Conservation (phyloP, 2,329 filamentous ascomycete genomes). For the Fusarium sp. region DNA sequence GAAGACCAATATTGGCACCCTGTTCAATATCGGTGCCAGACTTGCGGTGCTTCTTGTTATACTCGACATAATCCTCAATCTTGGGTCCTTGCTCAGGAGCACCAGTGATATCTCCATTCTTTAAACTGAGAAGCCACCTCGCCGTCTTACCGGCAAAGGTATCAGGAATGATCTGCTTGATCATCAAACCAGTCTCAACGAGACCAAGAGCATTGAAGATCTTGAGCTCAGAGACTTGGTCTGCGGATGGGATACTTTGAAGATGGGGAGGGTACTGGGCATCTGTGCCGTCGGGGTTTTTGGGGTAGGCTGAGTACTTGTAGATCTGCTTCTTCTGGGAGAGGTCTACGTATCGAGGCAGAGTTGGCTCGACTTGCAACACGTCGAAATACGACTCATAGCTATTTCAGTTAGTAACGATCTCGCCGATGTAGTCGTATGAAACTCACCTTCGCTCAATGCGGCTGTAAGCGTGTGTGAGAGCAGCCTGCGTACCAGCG, state of each 20-base stretch:
- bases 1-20: slow-evolving; percentile 50
- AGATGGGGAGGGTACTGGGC: slow-evolving; percentile 50
- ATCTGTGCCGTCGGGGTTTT: slow-evolving; percentile 42
- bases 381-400: slow-evolving; percentile 52
- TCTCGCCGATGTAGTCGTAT: neutral
- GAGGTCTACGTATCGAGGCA: slow-evolving; percentile 48
- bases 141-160: slow-evolving; percentile 48
- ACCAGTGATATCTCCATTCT: slow-evolving; percentile 43
- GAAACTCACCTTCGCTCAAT: slow-evolving; percentile 50
- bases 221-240: slow-evolving; percentile 41
- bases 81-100: slow-evolving; percentile 46
- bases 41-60: slow-evolving; percentile 53
- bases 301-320: slow-evolving; percentile 43
- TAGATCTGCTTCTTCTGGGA: slow-evolving; percentile 48
- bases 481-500: slow-evolving; percentile 49
- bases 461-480: slow-evolving; percentile 51
- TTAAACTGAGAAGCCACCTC: slow-evolving; percentile 45
- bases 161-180: slow-evolving; percentile 50
- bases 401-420: slow-evolving; percentile 28
- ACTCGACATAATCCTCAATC: slow-evolving; percentile 47
- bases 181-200: slow-evolving; percentile 46
- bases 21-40: slow-evolving; percentile 51
- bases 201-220: slow-evolving; percentile 51
- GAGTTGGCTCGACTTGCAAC: slow-evolving; percentile 48
- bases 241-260: slow-evolving; percentile 43